phyloP scores from a whole-genome alignment of 169 alveolate species.

The Cryptosporidium viatorum region DNA sequence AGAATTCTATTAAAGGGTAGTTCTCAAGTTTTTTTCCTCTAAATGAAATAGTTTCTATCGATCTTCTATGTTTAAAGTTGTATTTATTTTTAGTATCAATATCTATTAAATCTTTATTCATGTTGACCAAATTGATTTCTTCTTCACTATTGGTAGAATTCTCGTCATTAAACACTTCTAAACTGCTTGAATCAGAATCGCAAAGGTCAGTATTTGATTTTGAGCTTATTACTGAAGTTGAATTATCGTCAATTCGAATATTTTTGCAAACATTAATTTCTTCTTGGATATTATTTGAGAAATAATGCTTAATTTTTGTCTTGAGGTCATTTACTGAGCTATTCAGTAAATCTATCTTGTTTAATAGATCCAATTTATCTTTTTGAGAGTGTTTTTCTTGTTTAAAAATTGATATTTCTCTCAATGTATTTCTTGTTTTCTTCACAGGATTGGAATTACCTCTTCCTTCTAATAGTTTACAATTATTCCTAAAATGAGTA shows the following conservation, averaged over 20 bases:
- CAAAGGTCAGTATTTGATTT: not conserved
- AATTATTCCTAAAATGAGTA: not conserved
- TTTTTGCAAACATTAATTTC: not conserved
- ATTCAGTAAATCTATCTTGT: conserved; percentile 19
- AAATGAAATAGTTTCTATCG: conserved; percentile 19
- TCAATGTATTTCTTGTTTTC: not conserved
- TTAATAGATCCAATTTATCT: not conserved
- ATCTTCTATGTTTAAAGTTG: conserved; percentile 27
- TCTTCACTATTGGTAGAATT: not conserved
- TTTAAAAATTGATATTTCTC: not conserved
- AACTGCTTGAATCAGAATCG: not conserved
- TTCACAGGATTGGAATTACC: not conserved
- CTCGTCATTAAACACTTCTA: not conserved
- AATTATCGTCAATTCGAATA: not conserved
- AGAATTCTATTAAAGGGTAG: conserved; percentile 3
- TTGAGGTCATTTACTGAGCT: conserved; percentile 19
- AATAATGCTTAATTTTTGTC: conserved; percentile 10
- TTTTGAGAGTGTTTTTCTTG: not conserved
- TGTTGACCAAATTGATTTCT: not conserved
- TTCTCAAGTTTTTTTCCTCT: not conserved
- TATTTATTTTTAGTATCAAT: not conserved
- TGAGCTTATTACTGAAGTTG: not conserved
- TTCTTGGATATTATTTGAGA: not conserved
- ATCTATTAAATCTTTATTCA: not conserved
- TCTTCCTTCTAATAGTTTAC: not conserved